Conservation (phyloP, 805 yeast genomes). For the Schwanniomyces sp. region DNA sequence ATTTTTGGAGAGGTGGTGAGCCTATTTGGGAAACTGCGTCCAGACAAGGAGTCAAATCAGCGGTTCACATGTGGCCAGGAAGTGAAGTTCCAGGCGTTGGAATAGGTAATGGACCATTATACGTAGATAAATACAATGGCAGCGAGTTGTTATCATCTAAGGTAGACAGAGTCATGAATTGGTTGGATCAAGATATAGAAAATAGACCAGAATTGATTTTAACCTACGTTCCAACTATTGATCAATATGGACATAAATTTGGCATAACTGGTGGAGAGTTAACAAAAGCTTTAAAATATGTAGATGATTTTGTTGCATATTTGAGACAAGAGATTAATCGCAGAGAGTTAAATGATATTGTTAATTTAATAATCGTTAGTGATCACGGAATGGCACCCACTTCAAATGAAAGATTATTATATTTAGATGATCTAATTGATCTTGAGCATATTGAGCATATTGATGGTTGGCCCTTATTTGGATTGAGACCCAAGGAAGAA, state of each 20-base stretch:
- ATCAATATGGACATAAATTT: conserved; percentile 68
- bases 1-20: conserved; percentile 83
- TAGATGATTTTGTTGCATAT: conserved; percentile 62
- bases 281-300: conserved; percentile 52
- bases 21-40: conserved; percentile 83
- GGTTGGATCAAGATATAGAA: conserved; percentile 61
- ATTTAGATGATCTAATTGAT: conserved; percentile 71
- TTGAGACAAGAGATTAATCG: conserved; percentile 46
- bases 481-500: conserved; percentile 57
- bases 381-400: conserved; percentile 97
- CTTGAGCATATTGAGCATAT: conserved; percentile 53
- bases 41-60: conserved; percentile 58
- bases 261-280: conserved; percentile 68
- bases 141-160: conserved; percentile 60
- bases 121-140: conserved; percentile 64
- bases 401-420: conserved; percentile 62
- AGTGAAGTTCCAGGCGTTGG: conserved; percentile 65
- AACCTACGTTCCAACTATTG: conserved; percentile 79
- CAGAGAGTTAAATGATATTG: conserved; percentile 62
- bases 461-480: conserved; percentile 88
- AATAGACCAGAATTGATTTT: conserved; percentile 74
- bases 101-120: conserved; percentile 37
- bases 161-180: conserved; percentile 53
- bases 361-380: conserved; percentile 75
- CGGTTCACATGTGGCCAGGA: conserved; percentile 98